Evolutionary conservation across 1,284 basidiomycete species (phyloP), one percentile per base, ranked within the genome.

Genomic region (Tetrapyrgos nigripes): DNA sequence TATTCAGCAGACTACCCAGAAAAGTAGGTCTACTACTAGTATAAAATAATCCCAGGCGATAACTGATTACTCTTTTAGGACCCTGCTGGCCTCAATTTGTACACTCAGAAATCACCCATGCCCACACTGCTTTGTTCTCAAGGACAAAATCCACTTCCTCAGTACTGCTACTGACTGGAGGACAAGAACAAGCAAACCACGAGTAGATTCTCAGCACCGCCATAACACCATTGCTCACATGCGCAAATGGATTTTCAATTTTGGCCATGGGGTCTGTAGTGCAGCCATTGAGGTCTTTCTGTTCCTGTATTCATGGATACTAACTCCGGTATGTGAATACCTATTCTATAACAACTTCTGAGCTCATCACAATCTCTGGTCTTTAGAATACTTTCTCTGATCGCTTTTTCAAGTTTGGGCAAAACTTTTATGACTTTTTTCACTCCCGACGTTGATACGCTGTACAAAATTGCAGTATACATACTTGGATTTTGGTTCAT

Each of bases 21-120:
- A 61, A 75, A 75, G 73, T 75, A 63, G 52, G 10, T n/a, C n/a
- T n/a, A n/a, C n/a, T 48, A 14, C 8, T 33, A 3, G 19, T 11
- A 53, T 59, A 28, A 14, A 11, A 37, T 17, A 3, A 26, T 4
- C 9, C 5, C 23, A 13, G 19, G 6, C 10, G 6, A 9, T 55
- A 26, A 4, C 11, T 17, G 3, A 75, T 72, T 8, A 28, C 17
- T 29, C n/a, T 45, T 31, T 21, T 28, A 59, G 59, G 28, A 43
- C 58, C 26, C 53, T 62, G 1, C 33, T 67, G 14, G 61, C 62
- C 13, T 59, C 57, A 5, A 57, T 66, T 27, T 43, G 53, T 5
- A 43, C 50, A 29, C 23, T 58, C 19, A 64, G 66, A 17, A 4
- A 19, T 5, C 65, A 63, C 47, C 67, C 64, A 4, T 68, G 67